Evolutionary conservation across 2,329 filamentous ascomycete species (phyloP).

Genomic region (Huntiella bhutanensis): DNA sequence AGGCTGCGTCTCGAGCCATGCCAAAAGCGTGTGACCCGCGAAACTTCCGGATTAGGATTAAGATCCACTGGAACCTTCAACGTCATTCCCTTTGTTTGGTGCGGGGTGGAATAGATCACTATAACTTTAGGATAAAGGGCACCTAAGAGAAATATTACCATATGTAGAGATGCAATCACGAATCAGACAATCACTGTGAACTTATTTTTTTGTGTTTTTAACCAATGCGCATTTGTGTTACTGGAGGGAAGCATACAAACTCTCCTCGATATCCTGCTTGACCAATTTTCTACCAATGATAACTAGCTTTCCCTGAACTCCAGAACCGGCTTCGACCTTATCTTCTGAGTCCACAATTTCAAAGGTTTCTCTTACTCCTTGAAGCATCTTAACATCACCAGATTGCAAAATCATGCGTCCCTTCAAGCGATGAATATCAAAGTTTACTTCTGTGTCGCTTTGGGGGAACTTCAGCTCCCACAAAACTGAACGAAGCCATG

Average conservation of each 20-base stretch:
- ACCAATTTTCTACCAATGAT: constrained; percentile 40
- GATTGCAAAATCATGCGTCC: constrained; percentile 50
- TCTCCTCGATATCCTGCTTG: constrained; percentile 32
- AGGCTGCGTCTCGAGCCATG: constrained; percentile 1
- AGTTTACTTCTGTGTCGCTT: constrained; percentile 21
- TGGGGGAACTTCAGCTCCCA: constrained; percentile 56
- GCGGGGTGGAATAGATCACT: no score
- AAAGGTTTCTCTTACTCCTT: constrained; percentile 85
- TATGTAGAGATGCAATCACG: no score
- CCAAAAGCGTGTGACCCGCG: neutral
- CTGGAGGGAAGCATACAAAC: constrained; percentile 15
- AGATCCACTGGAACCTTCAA: neutral
- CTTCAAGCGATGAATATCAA: constrained; percentile 80
- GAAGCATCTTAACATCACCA: constrained; percentile 56
- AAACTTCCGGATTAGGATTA: neutral
- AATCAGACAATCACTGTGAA: no score
- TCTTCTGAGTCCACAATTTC: constrained; percentile 55
- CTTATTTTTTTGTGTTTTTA: no score
- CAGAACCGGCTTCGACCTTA: constrained; percentile 13
- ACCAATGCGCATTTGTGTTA: no score
- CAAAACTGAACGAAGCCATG: constrained; percentile 63
- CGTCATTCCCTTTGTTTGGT: neutral
- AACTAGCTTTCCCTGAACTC: constrained; percentile 36
- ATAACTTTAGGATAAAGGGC: no score
- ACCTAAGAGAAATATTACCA: no score